Percentiles rank a stretch among this genome's conserved stretches.
phyloP scores from a whole-genome alignment of 108 stramenopile species.

The Parietichytrium sp. region DNA sequence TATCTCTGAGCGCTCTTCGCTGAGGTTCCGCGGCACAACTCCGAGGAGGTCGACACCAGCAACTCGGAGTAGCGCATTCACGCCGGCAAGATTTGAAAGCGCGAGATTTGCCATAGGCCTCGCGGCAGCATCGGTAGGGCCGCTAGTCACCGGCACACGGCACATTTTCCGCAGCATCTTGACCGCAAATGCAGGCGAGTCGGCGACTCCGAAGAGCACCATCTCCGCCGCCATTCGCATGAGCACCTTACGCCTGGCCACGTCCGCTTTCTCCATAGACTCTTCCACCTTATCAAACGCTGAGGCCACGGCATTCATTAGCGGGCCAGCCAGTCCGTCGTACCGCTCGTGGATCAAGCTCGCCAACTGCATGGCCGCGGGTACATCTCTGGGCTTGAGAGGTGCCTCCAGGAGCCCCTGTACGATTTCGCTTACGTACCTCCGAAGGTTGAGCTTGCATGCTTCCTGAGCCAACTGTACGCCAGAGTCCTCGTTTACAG shows the following conservation, averaged over 20 bases:
- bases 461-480: slow-evolving; percentile 5
- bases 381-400: slow-evolving; percentile 5
- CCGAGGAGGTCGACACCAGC: slow-evolving; percentile 7
- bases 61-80: slow-evolving; percentile 1
- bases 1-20: background rate
- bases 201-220: slow-evolving; percentile 1
- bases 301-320: background rate
- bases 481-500: slow-evolving; percentile 1
- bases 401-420: background rate
- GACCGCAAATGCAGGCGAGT: slow-evolving; percentile 6
- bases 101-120: background rate
- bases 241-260: background rate
- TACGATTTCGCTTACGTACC: slow-evolving; percentile 33
- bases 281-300: background rate
- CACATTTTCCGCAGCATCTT: slow-evolving; percentile 22
- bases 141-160: background rate
- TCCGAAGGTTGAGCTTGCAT: slow-evolving; percentile 5
- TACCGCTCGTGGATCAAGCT: slow-evolving; percentile 25
- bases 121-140: background rate
- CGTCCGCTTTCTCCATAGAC: background rate
- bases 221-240: background rate
- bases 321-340: background rate
- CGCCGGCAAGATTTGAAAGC: background rate
- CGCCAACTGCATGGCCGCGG: background rate
- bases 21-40: background rate